Percentiles rank a stretch among this genome's conserved stretches.
Evolutionary conservation across 257 asterid species (phyloP).

Genomic region (Nicotiana paniculata): DNA sequence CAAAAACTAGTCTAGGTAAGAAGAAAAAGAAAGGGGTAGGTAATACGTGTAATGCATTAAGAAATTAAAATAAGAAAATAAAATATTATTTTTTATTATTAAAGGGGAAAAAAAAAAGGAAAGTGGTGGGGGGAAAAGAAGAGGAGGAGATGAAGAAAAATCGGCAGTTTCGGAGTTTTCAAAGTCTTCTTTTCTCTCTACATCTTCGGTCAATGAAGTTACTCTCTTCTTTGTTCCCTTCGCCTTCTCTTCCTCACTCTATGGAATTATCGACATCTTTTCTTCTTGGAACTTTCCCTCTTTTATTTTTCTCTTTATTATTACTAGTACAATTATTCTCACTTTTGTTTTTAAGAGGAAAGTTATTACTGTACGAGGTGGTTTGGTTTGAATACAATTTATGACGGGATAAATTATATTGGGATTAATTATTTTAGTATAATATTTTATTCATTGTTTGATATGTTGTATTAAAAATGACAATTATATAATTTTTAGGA

Average conservation of each 20-base stretch:
- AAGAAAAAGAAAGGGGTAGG: constrained; percentile 20
- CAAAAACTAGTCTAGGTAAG: constrained; percentile 19
- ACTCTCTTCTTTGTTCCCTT: neutral
- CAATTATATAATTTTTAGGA: too few species aligned
- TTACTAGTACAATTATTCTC: neutral
- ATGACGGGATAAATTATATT: too few species aligned
- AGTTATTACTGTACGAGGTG: too few species aligned
- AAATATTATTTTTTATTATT: constrained; percentile 1
- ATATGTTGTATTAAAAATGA: too few species aligned
- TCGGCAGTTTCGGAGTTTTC: constrained; percentile 42
- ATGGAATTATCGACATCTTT: constrained; percentile 22
- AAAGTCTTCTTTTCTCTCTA: constrained; percentile 13
- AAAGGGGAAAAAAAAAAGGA: neutral
- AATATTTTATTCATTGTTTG: too few species aligned
- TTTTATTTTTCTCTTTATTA: neutral
- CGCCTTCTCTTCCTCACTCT: constrained; percentile 13
- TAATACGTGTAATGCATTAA: constrained; percentile 27
- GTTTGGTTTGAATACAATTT: too few species aligned
- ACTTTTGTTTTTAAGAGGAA: neutral
- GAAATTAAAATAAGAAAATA: constrained; percentile 9
- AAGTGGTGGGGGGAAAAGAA: constrained; percentile 1
- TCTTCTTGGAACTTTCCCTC: neutral
- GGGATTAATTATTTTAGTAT: too few species aligned
- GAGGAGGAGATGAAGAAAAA: constrained; percentile 12
- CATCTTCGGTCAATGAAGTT: constrained; percentile 11